These are phyloP conservation scores for Mycena galericulata DNA, from an alignment of 768 basidiomycete species.

Conservation along the genomic window DNA sequence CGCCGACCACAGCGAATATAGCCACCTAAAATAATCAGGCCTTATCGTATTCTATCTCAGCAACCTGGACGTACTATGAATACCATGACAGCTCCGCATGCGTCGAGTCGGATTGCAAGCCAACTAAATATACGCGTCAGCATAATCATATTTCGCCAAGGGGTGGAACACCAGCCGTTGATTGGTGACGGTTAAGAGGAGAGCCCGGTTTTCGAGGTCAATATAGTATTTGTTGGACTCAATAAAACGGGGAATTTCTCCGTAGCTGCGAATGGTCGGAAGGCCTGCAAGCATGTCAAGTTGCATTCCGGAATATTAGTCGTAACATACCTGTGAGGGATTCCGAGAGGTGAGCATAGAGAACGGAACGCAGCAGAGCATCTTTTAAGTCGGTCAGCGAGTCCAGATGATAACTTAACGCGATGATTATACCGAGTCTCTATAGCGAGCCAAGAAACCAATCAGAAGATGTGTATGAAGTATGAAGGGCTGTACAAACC, in stretches of 20 bases:
- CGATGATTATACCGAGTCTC: constrained; percentile 46
- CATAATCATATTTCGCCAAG: background rate
- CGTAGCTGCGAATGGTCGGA: constrained; percentile 80
- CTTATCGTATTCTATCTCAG: background rate
- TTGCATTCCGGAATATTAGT: background rate
- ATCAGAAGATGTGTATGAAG: background rate
- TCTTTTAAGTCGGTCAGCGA: constrained; percentile 50
- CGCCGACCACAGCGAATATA: constrained; percentile 69
- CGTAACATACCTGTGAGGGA: constrained; percentile 65
- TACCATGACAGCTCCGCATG: constrained; percentile 70
- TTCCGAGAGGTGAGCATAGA: constrained; percentile 85
- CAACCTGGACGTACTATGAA: constrained; percentile 57
- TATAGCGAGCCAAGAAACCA: background rate
- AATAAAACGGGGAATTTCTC: constrained; percentile 71
- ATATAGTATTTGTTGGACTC: constrained; percentile 73
- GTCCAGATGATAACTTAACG: background rate
- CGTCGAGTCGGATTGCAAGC: constrained; percentile 80
- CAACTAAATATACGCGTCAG: constrained; percentile 52
- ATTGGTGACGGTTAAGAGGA: constrained; percentile 73
- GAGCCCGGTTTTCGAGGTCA: constrained; percentile 81
- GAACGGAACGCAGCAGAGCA: constrained; percentile 76
- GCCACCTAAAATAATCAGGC: constrained; percentile 59
- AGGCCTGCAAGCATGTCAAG: constrained; percentile 50
- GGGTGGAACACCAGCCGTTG: constrained; percentile 57
- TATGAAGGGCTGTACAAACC: background rate